Evolutionary conservation across 768 basidiomycete genomes (phyloP).

Genomic region (Tephrocybe sp.): DNA sequence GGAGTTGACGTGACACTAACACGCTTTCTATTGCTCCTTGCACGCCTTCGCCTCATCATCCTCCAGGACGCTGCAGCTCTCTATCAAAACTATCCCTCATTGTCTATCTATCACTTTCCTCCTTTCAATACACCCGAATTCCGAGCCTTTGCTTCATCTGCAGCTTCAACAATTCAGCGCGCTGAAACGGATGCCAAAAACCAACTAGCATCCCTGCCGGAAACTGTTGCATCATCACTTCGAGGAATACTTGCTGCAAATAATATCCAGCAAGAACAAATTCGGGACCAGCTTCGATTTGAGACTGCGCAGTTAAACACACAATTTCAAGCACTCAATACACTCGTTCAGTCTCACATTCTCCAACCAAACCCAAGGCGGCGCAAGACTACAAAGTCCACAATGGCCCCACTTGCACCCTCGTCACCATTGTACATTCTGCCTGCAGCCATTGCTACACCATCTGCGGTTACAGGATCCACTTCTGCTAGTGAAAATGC

Average conservation of each 20-base stretch:
- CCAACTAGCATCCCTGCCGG: background rate
- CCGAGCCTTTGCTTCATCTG: background rate
- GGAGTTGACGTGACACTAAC: background rate
- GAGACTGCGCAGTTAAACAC: background rate
- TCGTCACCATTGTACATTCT: no score
- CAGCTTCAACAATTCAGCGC: background rate
- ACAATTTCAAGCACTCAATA: background rate
- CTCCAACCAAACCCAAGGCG: background rate
- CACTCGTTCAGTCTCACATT: background rate
- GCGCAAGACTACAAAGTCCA: background rate
- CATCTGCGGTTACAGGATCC: no score
- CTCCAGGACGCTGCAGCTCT: slow-evolving; percentile 6
- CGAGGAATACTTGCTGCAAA: background rate
- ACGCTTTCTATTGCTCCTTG: background rate
- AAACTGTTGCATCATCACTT: background rate
- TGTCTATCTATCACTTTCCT: background rate
- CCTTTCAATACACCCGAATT: background rate
- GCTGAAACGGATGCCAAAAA: background rate
- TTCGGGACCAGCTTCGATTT: background rate
- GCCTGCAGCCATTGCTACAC: no score
- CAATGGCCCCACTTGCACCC: no score
- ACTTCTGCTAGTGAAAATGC: no score
- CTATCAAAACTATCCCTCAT: background rate
- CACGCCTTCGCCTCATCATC: background rate
- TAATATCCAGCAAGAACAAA: background rate